phyloP scores from a whole-genome alignment of 805 yeast species.

The Wickerhamomyces pijperi region DNA sequence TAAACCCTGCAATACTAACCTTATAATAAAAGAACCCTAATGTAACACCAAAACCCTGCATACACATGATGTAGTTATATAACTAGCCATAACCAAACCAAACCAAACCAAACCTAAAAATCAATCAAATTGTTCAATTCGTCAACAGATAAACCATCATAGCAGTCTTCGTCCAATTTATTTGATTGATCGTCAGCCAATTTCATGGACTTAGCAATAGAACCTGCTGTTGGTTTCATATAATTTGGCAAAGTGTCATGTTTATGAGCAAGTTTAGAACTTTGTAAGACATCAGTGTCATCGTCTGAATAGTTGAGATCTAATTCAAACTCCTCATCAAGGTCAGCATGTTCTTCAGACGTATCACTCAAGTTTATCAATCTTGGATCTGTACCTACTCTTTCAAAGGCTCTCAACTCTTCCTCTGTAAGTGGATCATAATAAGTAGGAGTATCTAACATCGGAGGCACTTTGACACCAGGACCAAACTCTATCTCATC shows the following conservation, averaged over 20 bases:
- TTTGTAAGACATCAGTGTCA: not conserved
- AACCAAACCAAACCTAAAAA: too few species aligned
- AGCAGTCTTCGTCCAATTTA: not conserved
- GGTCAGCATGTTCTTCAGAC: too few species aligned
- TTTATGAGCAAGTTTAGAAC: not conserved
- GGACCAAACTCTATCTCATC: not conserved
- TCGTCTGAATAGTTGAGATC: not conserved
- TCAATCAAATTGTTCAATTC: not conserved
- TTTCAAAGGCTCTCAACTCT: slow-evolving; percentile 19
- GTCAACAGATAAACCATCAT: not conserved
- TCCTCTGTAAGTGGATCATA: slow-evolving; percentile 28
- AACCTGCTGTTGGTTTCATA: not conserved
- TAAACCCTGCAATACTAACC: too few species aligned
- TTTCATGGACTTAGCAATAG: not conserved
- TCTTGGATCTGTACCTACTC: slow-evolving; percentile 12
- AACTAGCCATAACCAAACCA: too few species aligned
- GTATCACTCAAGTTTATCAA: slow-evolving; percentile 6
- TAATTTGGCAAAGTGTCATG: not conserved
- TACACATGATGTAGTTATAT: too few species aligned
- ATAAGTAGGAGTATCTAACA: slow-evolving; percentile 26
- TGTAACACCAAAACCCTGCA: too few species aligned
- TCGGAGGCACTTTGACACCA: not conserved
- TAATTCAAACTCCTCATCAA: not conserved
- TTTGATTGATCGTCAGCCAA: not conserved
- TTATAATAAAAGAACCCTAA: too few species aligned